Percentiles rank a stretch among this genome's conserved stretches.
Conservation (phyloP, 495 filamentous ascomycete genomes). For the Tuber umbilicatum region DNA sequence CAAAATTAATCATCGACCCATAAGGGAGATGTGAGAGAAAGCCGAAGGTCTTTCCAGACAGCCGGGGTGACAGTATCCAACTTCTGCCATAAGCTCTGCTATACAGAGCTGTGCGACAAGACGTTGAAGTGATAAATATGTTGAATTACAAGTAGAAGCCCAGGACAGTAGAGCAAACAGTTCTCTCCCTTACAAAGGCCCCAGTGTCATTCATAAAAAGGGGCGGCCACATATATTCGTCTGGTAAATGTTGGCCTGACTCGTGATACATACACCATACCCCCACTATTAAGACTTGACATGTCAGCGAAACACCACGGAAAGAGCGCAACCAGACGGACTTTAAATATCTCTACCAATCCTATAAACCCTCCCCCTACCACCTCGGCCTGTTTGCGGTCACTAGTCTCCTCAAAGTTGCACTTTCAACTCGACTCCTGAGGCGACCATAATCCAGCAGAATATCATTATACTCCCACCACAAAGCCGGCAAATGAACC, state of each 20-base stretch:
- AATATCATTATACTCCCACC: conserved; percentile 37
- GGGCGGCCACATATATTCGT: neutral
- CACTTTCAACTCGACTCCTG: neutral
- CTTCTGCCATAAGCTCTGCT: neutral
- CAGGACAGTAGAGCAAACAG: neutral
- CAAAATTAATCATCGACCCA: neutral
- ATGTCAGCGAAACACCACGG: neutral
- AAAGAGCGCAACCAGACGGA: neutral
- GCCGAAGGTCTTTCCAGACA: neutral
- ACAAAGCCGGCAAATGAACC: conserved; percentile 44
- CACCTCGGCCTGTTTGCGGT: neutral
- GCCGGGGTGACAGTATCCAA: neutral
- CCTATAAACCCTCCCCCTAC: neutral
- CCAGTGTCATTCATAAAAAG: neutral
- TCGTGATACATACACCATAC: neutral
- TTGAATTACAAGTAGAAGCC: neutral
- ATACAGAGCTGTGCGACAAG: neutral
- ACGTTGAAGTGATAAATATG: neutral
- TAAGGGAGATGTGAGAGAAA: neutral
- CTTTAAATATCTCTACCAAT: neutral
- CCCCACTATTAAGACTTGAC: neutral
- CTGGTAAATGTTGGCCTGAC: neutral
- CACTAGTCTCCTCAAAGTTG: neutral
- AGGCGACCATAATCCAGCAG: neutral
- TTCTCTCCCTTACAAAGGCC: neutral